Conservation (phyloP, 768 basidiomycete species). For the Rhodotorula diobovata region DNA sequence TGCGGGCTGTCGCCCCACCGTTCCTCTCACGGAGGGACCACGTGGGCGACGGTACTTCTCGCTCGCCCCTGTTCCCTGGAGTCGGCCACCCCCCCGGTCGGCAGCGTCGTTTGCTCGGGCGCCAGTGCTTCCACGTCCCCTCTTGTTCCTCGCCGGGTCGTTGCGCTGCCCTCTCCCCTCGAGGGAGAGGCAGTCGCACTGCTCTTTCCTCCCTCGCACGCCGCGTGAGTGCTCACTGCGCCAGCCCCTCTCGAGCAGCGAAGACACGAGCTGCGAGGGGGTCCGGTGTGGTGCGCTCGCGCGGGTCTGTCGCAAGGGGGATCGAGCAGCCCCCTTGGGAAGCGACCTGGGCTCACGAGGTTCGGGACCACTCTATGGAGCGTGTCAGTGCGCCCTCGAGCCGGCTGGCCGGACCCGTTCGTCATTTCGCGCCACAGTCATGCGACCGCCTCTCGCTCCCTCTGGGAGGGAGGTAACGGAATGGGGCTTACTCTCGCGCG, state of each 20-base stretch:
- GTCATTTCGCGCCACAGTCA: conserved; percentile 34
- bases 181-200: background rate
- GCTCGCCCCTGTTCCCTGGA: no score
- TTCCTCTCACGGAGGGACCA: no score
- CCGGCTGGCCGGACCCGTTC: conserved; percentile 32
- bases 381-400: conserved; percentile 14
- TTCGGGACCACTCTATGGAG: background rate
- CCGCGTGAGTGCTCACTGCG: no score
- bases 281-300: background rate
- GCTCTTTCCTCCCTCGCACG: background rate
- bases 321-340: no score
- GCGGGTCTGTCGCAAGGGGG: background rate
- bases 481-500: conserved; percentile 39
- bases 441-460: conserved; percentile 21
- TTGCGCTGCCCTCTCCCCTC: no score
- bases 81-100: no score
- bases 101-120: no score
- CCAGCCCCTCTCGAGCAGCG: background rate
- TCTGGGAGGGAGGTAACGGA: conserved; percentile 24
- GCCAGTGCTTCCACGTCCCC: no score
- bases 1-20: no score
- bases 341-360: background rate
- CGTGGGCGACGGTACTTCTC: no score
- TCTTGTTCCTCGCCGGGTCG: no score
- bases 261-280: conserved; percentile 21